Conservation (phyloP, 163 green algal species). For the Scenedesmus sp. region DNA sequence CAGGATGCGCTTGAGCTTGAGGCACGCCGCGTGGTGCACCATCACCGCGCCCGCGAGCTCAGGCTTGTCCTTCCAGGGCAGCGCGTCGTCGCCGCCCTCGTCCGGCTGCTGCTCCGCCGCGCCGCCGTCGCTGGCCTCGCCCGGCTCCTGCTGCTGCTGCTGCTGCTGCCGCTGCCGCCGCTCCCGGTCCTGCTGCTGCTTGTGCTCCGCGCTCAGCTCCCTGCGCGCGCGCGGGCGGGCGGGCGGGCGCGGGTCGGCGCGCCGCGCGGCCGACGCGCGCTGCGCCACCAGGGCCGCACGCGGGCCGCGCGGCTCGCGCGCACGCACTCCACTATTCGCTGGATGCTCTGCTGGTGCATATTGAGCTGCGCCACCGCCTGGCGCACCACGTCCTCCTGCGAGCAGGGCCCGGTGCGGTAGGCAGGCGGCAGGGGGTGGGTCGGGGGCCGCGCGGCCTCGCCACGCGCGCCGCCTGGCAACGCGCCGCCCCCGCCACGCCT, state of each 20-base stretch:
- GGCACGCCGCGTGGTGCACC: slow-evolving; percentile 39
- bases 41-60: slow-evolving; percentile 37
- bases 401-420: too few species aligned
- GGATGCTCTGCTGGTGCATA: neutral
- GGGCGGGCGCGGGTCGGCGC: too few species aligned
- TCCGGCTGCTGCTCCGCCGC: slow-evolving; percentile 1
- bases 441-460: too few species aligned
- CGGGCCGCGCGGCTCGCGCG: too few species aligned
- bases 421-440: neutral
- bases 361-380: slow-evolving; percentile 9
- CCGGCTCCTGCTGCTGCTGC: slow-evolving; percentile 4
- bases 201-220: neutral
- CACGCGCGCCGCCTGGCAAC: neutral
- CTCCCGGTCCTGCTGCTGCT: slow-evolving; percentile 1
- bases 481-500: neutral
- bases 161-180: slow-evolving; percentile 14
- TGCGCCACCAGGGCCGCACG: too few species aligned
- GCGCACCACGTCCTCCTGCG: slow-evolving; percentile 31
- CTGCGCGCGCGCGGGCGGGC: neutral
- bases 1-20: slow-evolving; percentile 45
- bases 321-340: slow-evolving; percentile 10
- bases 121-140: too few species aligned
- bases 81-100: slow-evolving; percentile 10
- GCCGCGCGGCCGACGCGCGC: too few species aligned
- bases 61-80: slow-evolving; percentile 11